A percentile compares a stretch with the other conserved stretches of the same genome.
phyloP scores from a whole-genome alignment of 805 yeast species.

The Blastobotrys robertii region DNA sequence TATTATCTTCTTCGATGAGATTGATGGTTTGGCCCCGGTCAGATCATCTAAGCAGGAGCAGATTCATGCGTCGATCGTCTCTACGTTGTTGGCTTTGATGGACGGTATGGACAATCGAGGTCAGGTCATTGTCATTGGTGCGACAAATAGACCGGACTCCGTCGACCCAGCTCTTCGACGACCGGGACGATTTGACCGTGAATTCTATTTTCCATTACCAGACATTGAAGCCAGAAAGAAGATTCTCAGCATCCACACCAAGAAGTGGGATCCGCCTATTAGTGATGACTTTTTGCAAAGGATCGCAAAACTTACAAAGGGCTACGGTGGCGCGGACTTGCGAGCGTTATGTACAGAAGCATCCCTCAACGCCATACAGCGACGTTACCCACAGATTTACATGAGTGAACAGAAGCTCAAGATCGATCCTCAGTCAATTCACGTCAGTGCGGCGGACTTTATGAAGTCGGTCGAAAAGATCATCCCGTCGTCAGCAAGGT shows the following conservation, averaged over 20 bases:
- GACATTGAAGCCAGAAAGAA: conserved; percentile 67
- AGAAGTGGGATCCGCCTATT: conserved; percentile 76
- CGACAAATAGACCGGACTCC: conserved; percentile 95
- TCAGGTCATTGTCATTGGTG: conserved; percentile 96
- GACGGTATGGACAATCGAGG: conserved; percentile 99
- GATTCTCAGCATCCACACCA: conserved; percentile 77
- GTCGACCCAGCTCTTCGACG: conserved; percentile 96
- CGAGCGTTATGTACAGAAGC: conserved; percentile 94
- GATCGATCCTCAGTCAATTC: conserved; percentile 62
- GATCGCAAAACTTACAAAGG: conserved; percentile 76
- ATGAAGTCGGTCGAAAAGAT: conserved; percentile 77
- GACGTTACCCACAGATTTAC: conserved; percentile 90
- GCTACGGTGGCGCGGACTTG: conserved; percentile 96
- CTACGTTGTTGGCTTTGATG: conserved; percentile 90
- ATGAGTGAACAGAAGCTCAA: conserved; percentile 58
- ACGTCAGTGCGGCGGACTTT: conserved; percentile 74
- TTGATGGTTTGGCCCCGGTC: conserved; percentile 97
- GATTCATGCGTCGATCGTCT: conserved; percentile 94
- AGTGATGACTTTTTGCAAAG: conserved; percentile 46
- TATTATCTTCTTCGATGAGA: conserved; percentile 93
- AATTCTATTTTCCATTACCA: conserved; percentile 92
- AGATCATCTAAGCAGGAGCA: conserved; percentile 97
- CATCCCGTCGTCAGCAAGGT: conserved; percentile 86
- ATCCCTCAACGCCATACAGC: conserved; percentile 82
- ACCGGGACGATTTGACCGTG: conserved; percentile 96